Evolutionary conservation across 2,329 filamentous ascomycete species (phyloP).

Genomic region (Geosmithia morbida): DNA sequence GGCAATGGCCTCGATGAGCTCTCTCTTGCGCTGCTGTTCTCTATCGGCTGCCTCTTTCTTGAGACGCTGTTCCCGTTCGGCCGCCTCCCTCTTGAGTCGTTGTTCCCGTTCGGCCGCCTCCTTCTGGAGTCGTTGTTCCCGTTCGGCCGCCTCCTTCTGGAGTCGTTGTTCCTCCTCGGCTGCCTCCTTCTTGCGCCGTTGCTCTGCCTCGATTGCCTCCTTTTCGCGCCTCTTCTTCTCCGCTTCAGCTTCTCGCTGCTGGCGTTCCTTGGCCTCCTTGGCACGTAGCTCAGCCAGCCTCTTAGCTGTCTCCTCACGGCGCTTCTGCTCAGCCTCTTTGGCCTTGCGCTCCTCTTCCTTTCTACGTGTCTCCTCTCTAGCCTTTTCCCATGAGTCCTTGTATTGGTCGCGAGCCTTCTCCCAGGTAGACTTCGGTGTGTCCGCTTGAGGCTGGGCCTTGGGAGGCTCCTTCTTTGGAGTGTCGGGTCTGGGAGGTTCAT

Average conservation of each 20-base stretch:
- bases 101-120: constrained; percentile 15
- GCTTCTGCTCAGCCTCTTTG: constrained; percentile 45
- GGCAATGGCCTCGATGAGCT: background rate
- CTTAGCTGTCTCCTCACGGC: constrained; percentile 39
- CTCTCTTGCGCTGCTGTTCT: constrained; percentile 10
- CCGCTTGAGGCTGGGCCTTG: constrained; percentile 1
- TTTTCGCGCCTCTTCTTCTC: constrained; percentile 29
- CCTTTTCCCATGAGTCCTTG: constrained; percentile 51
- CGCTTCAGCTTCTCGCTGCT: constrained; percentile 25
- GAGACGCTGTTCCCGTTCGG: constrained; percentile 12
- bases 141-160: constrained; percentile 5
- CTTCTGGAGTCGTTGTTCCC: constrained; percentile 18
- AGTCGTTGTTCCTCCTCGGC: constrained; percentile 4
- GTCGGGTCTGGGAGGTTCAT: constrained; percentile 5
- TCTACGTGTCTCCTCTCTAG: constrained; percentile 49
- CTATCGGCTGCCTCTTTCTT: constrained; percentile 25
- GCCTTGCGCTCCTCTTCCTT: constrained; percentile 49
- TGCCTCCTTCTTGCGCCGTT: constrained; percentile 15
- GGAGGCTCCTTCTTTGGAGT: constrained; percentile 6
- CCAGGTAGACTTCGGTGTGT: constrained; percentile 6
- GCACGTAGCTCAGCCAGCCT: constrained; percentile 39
- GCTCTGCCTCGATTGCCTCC: constrained; percentile 19
- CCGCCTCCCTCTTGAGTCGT: constrained; percentile 10
- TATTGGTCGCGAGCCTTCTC: constrained; percentile 8
- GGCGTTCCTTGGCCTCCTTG: constrained; percentile 34